A percentile compares a stretch with the other conserved stretches of the same genome.
Conservation (phyloP, 2,329 filamentous ascomycete genomes). For the Westerdykella sp. region DNA sequence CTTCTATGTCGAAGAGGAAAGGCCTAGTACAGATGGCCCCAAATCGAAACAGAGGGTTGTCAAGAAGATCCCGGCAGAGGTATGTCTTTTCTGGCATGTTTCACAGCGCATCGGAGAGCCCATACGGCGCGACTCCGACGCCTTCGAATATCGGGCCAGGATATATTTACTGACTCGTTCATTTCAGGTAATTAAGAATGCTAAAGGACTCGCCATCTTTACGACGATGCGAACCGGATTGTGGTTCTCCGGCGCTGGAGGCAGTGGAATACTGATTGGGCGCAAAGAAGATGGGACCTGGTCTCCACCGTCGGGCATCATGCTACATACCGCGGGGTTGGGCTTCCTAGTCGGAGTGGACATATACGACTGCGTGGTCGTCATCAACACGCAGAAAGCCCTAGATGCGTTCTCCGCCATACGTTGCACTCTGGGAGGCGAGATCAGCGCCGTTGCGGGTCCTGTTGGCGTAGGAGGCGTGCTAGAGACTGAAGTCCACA, state of each 20-base stretch:
- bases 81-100: slow-evolving; percentile 11
- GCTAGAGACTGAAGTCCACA: slow-evolving; percentile 63
- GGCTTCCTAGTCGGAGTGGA: slow-evolving; percentile 89
- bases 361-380: slow-evolving; percentile 90
- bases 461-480: slow-evolving; percentile 71
- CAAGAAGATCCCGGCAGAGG: slow-evolving; percentile 74
- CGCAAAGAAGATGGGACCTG: slow-evolving; percentile 80
- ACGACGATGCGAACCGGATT: slow-evolving; percentile 91
- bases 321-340: slow-evolving; percentile 81
- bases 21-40: slow-evolving; percentile 43
- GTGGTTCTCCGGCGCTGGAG: slow-evolving; percentile 86
- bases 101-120: not conserved
- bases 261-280: slow-evolving; percentile 79
- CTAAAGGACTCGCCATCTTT: slow-evolving; percentile 86
- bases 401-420: slow-evolving; percentile 78
- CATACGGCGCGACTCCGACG: not conserved
- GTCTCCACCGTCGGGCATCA: slow-evolving; percentile 85
- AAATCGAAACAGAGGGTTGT: slow-evolving; percentile 58
- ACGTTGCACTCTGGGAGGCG: slow-evolving; percentile 72
- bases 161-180: not conserved
- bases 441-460: slow-evolving; percentile 69
- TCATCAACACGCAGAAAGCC: slow-evolving; percentile 81
- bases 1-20: slow-evolving; percentile 56
- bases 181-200: slow-evolving; percentile 69
- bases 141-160: not conserved